Evolutionary conservation across 495 filamentous ascomycete species (phyloP).

Genomic region (Astrothelium macrocarpum): DNA sequence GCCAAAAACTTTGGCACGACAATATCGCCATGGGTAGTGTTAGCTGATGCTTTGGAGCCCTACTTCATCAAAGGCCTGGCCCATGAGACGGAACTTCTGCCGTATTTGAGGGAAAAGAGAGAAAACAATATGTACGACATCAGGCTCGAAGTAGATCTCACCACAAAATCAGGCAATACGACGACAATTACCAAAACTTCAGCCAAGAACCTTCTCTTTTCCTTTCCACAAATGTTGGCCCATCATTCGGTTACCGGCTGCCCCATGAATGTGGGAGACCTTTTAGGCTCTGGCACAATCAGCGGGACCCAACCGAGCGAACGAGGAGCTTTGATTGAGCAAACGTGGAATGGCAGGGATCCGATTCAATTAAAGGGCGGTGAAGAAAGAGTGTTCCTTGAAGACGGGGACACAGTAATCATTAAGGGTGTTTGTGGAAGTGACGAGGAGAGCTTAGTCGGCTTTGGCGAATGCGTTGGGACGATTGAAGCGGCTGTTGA

Average conservation of each 20-base stretch:
- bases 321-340: conserved; percentile 72
- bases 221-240: conserved; percentile 88
- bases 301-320: conserved; percentile 54
- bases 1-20: conserved; percentile 89
- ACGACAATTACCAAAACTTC: conserved; percentile 57
- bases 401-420: conserved; percentile 74
- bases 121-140: conserved; percentile 63
- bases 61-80: conserved; percentile 51
- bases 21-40: conserved; percentile 82
- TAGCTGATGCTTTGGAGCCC: conserved; percentile 72
- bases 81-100: conserved; percentile 54
- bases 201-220: conserved; percentile 70
- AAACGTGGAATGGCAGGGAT: conserved; percentile 60
- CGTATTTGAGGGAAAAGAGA: conserved; percentile 59
- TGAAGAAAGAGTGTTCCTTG: conserved; percentile 63
- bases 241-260: conserved; percentile 87
- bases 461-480: conserved; percentile 36
- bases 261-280: conserved; percentile 67
- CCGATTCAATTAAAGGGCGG: conserved; percentile 57
- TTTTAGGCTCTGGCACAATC: conserved; percentile 86
- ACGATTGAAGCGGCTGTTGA: conserved; percentile 29
- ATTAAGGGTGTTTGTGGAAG: conserved; percentile 58
- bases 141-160: conserved; percentile 62
- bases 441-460: conserved; percentile 33
- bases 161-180: conserved; percentile 48